Percentiles rank a stretch among this genome's conserved stretches.
These are phyloP conservation scores for Melampsora americana DNA, from an alignment of 1,284 basidiomycete species.

Conservation along the genomic window DNA sequence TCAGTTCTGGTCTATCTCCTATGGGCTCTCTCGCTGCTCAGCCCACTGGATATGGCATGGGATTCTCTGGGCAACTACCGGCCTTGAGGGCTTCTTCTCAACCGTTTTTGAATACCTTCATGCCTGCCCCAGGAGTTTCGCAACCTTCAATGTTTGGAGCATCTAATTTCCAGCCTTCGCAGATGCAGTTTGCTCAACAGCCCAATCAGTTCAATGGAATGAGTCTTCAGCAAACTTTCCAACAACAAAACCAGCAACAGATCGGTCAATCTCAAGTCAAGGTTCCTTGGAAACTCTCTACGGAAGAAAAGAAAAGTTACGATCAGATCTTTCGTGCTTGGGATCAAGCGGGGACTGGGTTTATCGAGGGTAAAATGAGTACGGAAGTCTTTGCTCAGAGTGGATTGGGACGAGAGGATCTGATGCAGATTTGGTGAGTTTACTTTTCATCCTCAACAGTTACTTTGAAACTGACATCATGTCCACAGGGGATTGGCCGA, in stretches of 20 bases:
- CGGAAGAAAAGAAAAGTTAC: slow-evolving; percentile 93
- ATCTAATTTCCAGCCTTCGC: slow-evolving; percentile 36
- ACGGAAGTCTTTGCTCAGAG: slow-evolving; percentile 93
- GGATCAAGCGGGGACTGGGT: slow-evolving; percentile 79
- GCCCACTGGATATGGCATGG: slow-evolving; percentile 42
- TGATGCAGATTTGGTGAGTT: slow-evolving; percentile 87
- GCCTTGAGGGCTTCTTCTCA: slow-evolving; percentile 42
- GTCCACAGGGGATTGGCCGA: slow-evolving; percentile 75
- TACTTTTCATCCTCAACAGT: not conserved
- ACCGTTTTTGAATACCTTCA: slow-evolving; percentile 43
- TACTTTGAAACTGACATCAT: slow-evolving; percentile 1
- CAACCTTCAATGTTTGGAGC: slow-evolving; percentile 19
- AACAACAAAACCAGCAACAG: slow-evolving; percentile 72
- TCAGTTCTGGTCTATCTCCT: slow-evolving; percentile 9
- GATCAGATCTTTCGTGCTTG: slow-evolving; percentile 95
- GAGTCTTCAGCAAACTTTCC: slow-evolving; percentile 55
- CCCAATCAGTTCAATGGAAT: slow-evolving; percentile 44
- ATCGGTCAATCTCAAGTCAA: slow-evolving; percentile 69
- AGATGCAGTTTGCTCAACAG: slow-evolving; percentile 44
- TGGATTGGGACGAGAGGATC: slow-evolving; percentile 79
- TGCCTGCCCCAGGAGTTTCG: slow-evolving; percentile 38
- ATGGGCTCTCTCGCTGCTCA: slow-evolving; percentile 23
- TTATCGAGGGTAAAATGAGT: slow-evolving; percentile 80
- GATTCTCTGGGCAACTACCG: slow-evolving; percentile 35
- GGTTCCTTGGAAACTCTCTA: slow-evolving; percentile 82